phyloP scores from a whole-genome alignment of 306 rosid genomes.

The Medicago lupulina region DNA sequence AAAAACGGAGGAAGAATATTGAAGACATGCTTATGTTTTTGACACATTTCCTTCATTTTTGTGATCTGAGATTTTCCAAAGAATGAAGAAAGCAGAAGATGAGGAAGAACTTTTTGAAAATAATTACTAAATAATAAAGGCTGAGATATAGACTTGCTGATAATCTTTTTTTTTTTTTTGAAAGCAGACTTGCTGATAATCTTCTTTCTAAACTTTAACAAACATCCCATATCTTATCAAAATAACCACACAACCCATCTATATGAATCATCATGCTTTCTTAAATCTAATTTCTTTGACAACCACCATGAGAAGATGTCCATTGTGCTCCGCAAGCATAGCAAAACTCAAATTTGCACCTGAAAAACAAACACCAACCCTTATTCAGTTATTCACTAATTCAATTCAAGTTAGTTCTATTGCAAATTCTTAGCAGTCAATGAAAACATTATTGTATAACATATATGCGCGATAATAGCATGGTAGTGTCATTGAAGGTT shows the following conservation, averaged over 20 bases:
- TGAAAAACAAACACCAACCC: slow-evolving; percentile 47
- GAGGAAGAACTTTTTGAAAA: too few relatives aligned
- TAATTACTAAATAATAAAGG: too few relatives aligned
- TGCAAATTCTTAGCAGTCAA: neutral
- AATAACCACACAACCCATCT: neutral
- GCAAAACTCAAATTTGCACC: slow-evolving; percentile 66
- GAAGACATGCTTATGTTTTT: too few relatives aligned
- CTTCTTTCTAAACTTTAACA: too few relatives aligned
- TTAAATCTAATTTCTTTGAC: slow-evolving; percentile 40
- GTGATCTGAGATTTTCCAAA: too few relatives aligned
- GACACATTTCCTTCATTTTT: too few relatives aligned
- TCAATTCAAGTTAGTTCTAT: neutral
- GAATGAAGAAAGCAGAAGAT: too few relatives aligned
- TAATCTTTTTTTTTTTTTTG: too few relatives aligned
- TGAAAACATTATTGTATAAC: neutral
- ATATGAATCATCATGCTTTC: neutral
- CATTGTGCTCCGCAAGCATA: slow-evolving; percentile 56
- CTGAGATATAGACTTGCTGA: too few relatives aligned
- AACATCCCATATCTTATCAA: neutral
- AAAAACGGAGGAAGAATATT: too few relatives aligned
- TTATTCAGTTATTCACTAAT: neutral
- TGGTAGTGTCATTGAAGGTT: neutral
- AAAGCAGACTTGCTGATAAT: too few relatives aligned
- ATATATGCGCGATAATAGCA: neutral
- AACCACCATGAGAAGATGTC: slow-evolving; percentile 47